Evolutionary conservation across 2,329 filamentous ascomycete genomes (phyloP).

Genomic region (Talaromyces islandicus): DNA sequence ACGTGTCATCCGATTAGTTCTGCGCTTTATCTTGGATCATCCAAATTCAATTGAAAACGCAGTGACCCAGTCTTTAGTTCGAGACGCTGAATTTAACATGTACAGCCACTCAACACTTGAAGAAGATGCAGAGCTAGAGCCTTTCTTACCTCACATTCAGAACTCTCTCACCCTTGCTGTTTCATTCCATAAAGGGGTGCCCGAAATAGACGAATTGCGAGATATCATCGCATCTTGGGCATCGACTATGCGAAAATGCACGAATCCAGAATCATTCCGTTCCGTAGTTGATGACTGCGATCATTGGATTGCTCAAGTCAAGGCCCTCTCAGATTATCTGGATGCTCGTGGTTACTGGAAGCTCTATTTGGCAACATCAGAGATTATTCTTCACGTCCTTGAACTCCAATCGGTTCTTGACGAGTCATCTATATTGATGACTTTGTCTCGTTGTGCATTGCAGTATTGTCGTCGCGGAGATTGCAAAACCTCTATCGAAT

Average conservation of each 20-base stretch:
- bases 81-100: conserved; percentile 20
- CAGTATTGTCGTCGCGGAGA: conserved; percentile 58
- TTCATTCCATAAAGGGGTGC: conserved; percentile 28
- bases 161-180: conserved; percentile 30
- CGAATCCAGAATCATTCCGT: conserved; percentile 36
- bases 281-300: conserved; percentile 46
- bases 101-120: conserved; percentile 13
- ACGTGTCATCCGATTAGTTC: conserved; percentile 27
- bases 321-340: conserved; percentile 51
- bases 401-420: conserved; percentile 38
- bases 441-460: conserved; percentile 43
- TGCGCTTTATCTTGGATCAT: conserved; percentile 30
- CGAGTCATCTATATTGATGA: conserved; percentile 35
- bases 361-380: conserved; percentile 43
- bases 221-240: conserved; percentile 30
- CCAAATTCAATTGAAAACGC: conserved; percentile 21
- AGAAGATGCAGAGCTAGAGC: conserved; percentile 22
- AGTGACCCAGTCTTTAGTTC: conserved; percentile 20
- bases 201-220: conserved; percentile 21
- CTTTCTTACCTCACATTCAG: conserved; percentile 22
- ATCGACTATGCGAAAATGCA: conserved; percentile 39
- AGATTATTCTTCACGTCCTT: conserved; percentile 42
- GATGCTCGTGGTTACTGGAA: conserved; percentile 52
- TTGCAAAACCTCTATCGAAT: conserved; percentile 50
- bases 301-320: conserved; percentile 46